Evolutionary conservation across 257 asterid species (phyloP), one percentile per base, ranked within the genome.

Genomic region (Ophiorrhiza pumila): DNA sequence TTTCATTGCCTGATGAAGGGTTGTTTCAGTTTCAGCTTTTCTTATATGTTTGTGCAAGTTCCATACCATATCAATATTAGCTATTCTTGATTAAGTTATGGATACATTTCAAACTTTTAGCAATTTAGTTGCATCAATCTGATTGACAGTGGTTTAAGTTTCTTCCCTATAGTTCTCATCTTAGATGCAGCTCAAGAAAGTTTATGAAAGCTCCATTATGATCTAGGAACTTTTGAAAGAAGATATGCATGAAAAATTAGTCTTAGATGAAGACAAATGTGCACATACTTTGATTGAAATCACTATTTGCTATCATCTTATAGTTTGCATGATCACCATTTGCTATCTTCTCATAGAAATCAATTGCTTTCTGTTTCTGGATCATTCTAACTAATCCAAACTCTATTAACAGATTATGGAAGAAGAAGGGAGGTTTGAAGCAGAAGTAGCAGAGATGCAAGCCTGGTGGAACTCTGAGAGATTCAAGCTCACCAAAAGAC

Each of bases 401-500:
- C 1, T 47, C 27, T 29, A 45, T 32, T 31, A 32, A 69, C 83
- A 92, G 99, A 90, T 95, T 15, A 83, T 92, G 97, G 99, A 92
- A 78, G 99, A 94, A 79, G 99, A 92, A 76, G 90, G 93, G 41
- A 85, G 96, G 25, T 95, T 95, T 41, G 94, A 95, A 73, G 74
- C 92, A 4, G 98, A 95, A 70, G 97, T 90, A 12, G 96, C 94
- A 0, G 97, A 90, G 80, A 91, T 95, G 91, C 92, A 92, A 78
- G 78, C 97, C 56, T 95, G 99, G 97, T 95, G 98, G 99, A 90
- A 79, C 96, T 86, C 95, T 5, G 98, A 95, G 74, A 74, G 99
- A 32, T 92, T 92, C 89, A 83, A 74, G 85, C 88, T 86, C 62
- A 90, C 99, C 14, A 86, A 83, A 65, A 91, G 98, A 76, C 96